A percentile compares a stretch with the other conserved stretches of the same genome.
These are phyloP conservation scores for Raffaelea arxii DNA, from an alignment of 2,329 filamentous ascomycete genomes.

Conservation along the genomic window DNA sequence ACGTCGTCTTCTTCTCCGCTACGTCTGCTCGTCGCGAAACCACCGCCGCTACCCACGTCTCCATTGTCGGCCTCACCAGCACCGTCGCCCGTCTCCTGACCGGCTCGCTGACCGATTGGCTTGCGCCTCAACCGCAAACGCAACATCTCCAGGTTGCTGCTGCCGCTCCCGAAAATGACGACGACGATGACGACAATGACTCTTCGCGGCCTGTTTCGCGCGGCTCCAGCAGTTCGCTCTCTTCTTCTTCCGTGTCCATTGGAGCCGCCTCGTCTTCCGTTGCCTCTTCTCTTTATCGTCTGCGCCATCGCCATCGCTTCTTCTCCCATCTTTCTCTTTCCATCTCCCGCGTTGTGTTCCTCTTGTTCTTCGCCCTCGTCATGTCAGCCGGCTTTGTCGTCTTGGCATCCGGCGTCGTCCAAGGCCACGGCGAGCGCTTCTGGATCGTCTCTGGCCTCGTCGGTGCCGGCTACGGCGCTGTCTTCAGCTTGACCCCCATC, in stretches of 20 bases:
- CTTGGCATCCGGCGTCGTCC: constrained; percentile 65
- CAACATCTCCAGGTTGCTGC: constrained; percentile 41
- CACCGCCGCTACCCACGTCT: constrained; percentile 78
- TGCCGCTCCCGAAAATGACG: constrained; percentile 2
- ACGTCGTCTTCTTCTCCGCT: constrained; percentile 18
- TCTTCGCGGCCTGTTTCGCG: constrained; percentile 6
- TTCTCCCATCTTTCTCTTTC: constrained; percentile 29
- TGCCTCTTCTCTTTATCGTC: not conserved
- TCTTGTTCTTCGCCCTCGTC: constrained; percentile 64
- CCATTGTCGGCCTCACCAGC: constrained; percentile 81
- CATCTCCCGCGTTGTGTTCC: constrained; percentile 70
- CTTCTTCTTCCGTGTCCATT: constrained; percentile 18
- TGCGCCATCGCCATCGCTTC: not conserved
- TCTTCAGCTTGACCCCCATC: constrained; percentile 83
- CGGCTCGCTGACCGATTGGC: constrained; percentile 77
- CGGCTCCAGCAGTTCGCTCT: constrained; percentile 19
- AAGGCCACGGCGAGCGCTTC: constrained; percentile 69
- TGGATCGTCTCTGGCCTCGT: constrained; percentile 77
- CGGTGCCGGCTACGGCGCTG: constrained; percentile 84
- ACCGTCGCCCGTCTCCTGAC: constrained; percentile 86
- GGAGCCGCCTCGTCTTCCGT: not conserved
- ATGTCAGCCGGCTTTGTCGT: constrained; percentile 68
- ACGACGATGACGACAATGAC: no score
- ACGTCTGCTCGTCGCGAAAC: constrained; percentile 32
- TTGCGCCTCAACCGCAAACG: constrained; percentile 60